phyloP scores from a whole-genome alignment of 2,329 filamentous ascomycete genomes.

The Hymenoscyphus fraxineus region DNA sequence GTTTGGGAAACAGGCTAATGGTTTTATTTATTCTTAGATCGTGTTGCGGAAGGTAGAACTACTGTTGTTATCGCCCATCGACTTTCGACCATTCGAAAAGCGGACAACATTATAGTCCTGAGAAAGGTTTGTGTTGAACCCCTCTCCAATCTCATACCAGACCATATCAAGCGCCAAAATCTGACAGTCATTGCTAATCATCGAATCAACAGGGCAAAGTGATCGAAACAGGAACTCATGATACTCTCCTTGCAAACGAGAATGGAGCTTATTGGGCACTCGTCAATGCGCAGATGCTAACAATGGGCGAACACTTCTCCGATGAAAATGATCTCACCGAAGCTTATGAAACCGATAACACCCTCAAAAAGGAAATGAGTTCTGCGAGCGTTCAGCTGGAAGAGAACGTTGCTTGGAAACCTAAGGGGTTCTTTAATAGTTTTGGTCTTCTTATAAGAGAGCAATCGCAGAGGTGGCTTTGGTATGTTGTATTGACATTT shows the following conservation, averaged over 20 bases:
- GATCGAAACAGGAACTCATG: conserved; percentile 72
- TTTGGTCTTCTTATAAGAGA: conserved; percentile 57
- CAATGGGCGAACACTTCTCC: conserved; percentile 30
- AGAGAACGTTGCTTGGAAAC: conserved; percentile 33
- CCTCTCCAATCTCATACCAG: conserved; percentile 33
- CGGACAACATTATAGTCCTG: conserved; percentile 75
- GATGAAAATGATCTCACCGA: conserved; percentile 28
- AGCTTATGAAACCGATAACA: conserved; percentile 16
- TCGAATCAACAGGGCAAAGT: conserved; percentile 54
- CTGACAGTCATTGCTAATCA: conserved; percentile 34
- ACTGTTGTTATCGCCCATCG: conserved; percentile 62
- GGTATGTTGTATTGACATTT: conserved; percentile 48
- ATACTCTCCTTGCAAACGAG: conserved; percentile 57
- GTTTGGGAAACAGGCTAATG: background rate
- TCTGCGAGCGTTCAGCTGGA: conserved; percentile 21
- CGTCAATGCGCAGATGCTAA: conserved; percentile 54
- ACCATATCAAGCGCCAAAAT: background rate
- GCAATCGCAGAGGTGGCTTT: conserved; percentile 48
- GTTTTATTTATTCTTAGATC: conserved; percentile 38
- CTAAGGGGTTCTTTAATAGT: conserved; percentile 42
- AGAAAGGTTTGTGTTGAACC: conserved; percentile 84
- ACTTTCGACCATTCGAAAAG: conserved; percentile 69
- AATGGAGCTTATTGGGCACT: conserved; percentile 64
- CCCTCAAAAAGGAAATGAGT: conserved; percentile 23
- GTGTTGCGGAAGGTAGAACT: conserved; percentile 54